These are phyloP conservation scores for Fusarium sp. DNA, from an alignment of 2,329 filamentous ascomycete species.

Conservation along the genomic window DNA sequence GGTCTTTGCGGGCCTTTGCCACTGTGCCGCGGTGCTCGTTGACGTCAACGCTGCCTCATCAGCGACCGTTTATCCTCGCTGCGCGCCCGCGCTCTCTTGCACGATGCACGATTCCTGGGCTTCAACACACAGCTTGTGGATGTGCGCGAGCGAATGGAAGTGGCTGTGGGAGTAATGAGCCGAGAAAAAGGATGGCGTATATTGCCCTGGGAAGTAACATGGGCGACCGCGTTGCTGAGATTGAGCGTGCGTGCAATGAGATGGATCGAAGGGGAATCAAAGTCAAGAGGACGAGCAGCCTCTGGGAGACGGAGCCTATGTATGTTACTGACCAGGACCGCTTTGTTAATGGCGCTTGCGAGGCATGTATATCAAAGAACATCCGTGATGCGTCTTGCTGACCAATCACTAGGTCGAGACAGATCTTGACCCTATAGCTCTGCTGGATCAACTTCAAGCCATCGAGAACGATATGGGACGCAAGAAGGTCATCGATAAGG, in stretches of 20 bases:
- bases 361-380: constrained; percentile 69
- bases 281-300: constrained; percentile 82
- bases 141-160: constrained; percentile 52
- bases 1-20: constrained; percentile 28
- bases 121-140: constrained; percentile 52
- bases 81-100: constrained; percentile 34
- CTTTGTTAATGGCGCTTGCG: constrained; percentile 93
- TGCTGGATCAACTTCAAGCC: constrained; percentile 84
- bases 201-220: constrained; percentile 94
- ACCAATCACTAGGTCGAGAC: constrained; percentile 78
- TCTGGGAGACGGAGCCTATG: constrained; percentile 98
- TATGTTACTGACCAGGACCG: constrained; percentile 90
- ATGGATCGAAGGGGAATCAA: constrained; percentile 81
- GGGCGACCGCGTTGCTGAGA: constrained; percentile 85
- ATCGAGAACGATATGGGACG: constrained; percentile 87
- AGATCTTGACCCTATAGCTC: constrained; percentile 76
- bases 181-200: constrained; percentile 69
- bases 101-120: constrained; percentile 21
- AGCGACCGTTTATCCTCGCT: constrained; percentile 21
- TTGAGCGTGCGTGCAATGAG: constrained; percentile 83
- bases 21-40: constrained; percentile 27
- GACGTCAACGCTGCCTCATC: constrained; percentile 23
- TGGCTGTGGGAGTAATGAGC: constrained; percentile 47
- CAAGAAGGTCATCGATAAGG: constrained; percentile 89
- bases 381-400: constrained; percentile 6